phyloP scores from a whole-genome alignment of 306 rosid genomes.

The Hippophae rhamnoides region DNA sequence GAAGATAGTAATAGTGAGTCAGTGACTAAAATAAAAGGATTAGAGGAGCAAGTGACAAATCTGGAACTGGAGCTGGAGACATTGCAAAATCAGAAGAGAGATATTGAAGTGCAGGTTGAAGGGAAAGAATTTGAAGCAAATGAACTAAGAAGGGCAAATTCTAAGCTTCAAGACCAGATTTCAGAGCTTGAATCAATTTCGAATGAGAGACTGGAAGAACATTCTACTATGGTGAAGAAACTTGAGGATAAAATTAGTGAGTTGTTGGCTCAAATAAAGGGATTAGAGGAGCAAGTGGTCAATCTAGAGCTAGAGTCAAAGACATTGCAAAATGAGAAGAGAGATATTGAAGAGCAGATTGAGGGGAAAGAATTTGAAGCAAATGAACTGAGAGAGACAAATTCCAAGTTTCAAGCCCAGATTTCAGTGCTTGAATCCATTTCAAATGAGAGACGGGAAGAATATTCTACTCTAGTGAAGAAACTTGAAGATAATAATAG shows the following conservation, averaged over 20 bases:
- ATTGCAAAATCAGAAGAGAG: slow-evolving; percentile 36
- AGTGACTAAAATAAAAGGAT: slow-evolving; percentile 28
- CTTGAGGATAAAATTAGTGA: slow-evolving; percentile 16
- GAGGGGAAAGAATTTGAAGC: slow-evolving; percentile 30
- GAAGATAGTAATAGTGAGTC: slow-evolving; percentile 38
- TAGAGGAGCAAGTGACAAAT: slow-evolving; percentile 29
- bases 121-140: slow-evolving; percentile 32
- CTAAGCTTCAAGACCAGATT: slow-evolving; percentile 35
- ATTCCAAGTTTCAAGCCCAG: slow-evolving; percentile 7
- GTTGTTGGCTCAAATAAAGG: slow-evolving; percentile 17
- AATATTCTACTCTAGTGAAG: slow-evolving; percentile 42
- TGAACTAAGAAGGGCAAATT: slow-evolving; percentile 40
- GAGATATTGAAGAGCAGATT: slow-evolving; percentile 26
- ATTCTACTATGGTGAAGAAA: slow-evolving; percentile 18
- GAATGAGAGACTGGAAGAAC: slow-evolving; percentile 10
- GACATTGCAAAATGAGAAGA: slow-evolving; percentile 22
- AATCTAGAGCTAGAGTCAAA: slow-evolving; percentile 25
- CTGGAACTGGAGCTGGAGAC: slow-evolving; percentile 40
- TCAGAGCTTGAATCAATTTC: slow-evolving; percentile 19
- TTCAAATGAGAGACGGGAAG: slow-evolving; percentile 37
- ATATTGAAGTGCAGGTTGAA: slow-evolving; percentile 38
- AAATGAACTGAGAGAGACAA: slow-evolving; percentile 20
- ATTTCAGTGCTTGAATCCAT: slow-evolving; percentile 5
- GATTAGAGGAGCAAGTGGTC: slow-evolving; percentile 22
- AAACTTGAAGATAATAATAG: slow-evolving; percentile 37